Percentiles rank a stretch among this genome's conserved stretches.
Conservation (phyloP, 345 rosid species). For the Ceriops tagal region DNA sequence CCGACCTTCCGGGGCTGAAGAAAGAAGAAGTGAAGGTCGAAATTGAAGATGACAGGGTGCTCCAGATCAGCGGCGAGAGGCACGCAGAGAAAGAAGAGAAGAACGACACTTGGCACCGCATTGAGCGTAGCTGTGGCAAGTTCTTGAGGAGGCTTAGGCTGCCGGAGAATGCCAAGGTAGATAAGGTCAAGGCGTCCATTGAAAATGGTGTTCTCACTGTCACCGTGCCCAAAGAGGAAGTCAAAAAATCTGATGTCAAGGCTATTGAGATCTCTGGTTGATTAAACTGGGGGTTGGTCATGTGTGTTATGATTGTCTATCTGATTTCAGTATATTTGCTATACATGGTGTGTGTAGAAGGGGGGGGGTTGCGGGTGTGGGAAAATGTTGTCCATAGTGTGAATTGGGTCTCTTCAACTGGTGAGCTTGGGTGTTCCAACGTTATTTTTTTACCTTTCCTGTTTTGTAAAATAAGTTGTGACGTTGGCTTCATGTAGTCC, state of each 20-base stretch:
- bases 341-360: too few relatives aligned
- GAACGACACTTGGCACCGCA: neutral
- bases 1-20: neutral
- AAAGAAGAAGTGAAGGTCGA: neutral
- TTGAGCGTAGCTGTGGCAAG: neutral
- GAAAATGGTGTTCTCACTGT: neutral
- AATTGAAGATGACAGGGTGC: neutral
- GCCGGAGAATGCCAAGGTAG: neutral
- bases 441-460: too few relatives aligned
- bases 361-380: too few relatives aligned
- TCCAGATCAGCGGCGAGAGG: slow-evolving; percentile 2
- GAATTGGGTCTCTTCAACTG: too few relatives aligned
- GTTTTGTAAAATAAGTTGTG: too few relatives aligned
- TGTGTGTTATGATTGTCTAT: neutral
- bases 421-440: slow-evolving; percentile 4
- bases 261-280: neutral
- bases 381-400: too few relatives aligned
- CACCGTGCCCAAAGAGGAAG: neutral
- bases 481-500: too few relatives aligned
- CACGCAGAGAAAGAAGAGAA: neutral
- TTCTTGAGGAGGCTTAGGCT: neutral
- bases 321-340: too few relatives aligned
- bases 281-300: neutral
- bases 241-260: neutral
- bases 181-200: neutral